A percentile compares a stretch with the other conserved stretches of the same genome.
These are phyloP conservation scores for Pleurotus cornucopiae DNA, from an alignment of 768 basidiomycete genomes.

Conservation along the genomic window DNA sequence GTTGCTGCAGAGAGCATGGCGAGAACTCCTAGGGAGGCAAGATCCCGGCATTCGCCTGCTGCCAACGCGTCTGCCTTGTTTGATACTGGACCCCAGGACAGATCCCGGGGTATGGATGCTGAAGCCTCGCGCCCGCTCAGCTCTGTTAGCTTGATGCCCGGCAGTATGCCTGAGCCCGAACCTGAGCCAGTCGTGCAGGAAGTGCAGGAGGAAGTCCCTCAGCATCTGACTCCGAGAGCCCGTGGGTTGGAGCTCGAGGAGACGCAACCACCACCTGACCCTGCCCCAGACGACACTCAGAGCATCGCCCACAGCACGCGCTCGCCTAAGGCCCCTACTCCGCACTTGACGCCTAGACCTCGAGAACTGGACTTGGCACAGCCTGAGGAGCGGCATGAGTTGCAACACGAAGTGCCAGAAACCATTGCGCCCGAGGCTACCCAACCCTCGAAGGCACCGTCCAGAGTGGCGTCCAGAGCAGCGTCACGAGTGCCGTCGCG, in stretches of 20 bases:
- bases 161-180: background rate
- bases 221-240: background rate
- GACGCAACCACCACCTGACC: background rate
- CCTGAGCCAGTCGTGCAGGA: background rate
- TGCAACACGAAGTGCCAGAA: background rate
- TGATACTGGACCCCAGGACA: background rate
- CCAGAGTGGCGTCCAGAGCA: background rate
- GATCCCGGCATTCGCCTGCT: background rate
- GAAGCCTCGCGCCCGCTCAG: background rate
- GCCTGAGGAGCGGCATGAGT: slow-evolving; percentile 11
- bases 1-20: background rate
- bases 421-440: background rate
- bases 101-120: background rate
- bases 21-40: background rate
- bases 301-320: no score
- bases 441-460: background rate
- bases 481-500: background rate
- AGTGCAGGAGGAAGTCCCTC: background rate
- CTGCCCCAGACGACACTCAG: no score
- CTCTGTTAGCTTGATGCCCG: background rate
- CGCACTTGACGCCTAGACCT: background rate
- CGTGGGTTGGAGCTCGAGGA: background rate
- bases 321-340: background rate
- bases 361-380: background rate
- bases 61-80: background rate